Conservation (phyloP, 2,329 filamentous ascomycete genomes). For the Ceratocystis colombiana region DNA sequence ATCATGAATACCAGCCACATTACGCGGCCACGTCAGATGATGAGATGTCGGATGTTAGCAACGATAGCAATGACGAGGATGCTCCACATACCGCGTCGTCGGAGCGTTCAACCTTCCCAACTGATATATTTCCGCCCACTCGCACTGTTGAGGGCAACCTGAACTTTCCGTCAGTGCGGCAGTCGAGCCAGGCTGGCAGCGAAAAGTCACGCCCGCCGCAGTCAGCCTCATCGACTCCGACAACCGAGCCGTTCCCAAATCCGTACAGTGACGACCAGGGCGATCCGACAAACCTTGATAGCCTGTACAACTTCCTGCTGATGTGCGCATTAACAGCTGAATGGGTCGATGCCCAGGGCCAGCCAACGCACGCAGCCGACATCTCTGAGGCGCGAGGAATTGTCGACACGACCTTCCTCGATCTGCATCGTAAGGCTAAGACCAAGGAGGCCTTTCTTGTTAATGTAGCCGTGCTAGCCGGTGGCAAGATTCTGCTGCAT, state of each 20-base stretch:
- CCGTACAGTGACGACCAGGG: conserved; percentile 29
- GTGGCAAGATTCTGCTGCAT: conserved; percentile 43
- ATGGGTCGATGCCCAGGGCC: conserved; percentile 44
- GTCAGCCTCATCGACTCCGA: neutral
- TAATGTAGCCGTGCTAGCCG: conserved; percentile 48
- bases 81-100: neutral
- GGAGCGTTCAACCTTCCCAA: conserved; percentile 18
- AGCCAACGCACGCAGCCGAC: conserved; percentile 36
- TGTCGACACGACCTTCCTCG: conserved; percentile 44
- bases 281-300: conserved; percentile 47
- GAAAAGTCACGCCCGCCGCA: neutral
- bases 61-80: neutral
- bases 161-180: conserved; percentile 19
- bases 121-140: conserved; percentile 20
- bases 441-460: conserved; percentile 49
- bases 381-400: conserved; percentile 47
- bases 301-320: conserved; percentile 47
- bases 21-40: neutral
- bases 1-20: conserved; percentile 27
- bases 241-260: conserved; percentile 24
- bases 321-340: conserved; percentile 41
- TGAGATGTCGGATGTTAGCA: neutral
- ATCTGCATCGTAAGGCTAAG: conserved; percentile 42
- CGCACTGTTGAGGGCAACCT: conserved; percentile 19
- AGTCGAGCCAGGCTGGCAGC: neutral